phyloP scores from a whole-genome alignment of 768 basidiomycete genomes.

The Pholiota microspora region DNA sequence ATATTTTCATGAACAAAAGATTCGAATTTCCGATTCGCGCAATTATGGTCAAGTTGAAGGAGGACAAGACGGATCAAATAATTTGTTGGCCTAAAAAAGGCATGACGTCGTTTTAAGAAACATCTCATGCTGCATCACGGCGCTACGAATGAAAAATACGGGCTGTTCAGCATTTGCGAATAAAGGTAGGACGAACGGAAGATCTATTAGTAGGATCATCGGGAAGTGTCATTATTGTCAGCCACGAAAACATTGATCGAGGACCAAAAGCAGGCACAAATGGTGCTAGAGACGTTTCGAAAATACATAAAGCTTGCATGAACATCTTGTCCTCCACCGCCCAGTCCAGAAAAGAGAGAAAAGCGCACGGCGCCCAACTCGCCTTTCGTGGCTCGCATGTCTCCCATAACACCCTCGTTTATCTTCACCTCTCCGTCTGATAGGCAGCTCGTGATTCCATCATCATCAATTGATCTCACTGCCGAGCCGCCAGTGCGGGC shows the following conservation, averaged over 20 bases:
- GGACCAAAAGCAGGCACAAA: neutral
- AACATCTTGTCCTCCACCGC: neutral
- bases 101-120: neutral
- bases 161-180: neutral
- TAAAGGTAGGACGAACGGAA: neutral
- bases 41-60: neutral
- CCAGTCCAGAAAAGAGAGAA: neutral
- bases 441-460: neutral
- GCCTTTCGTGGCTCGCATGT: slow-evolving; percentile 6
- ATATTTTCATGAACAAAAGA: neutral
- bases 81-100: neutral
- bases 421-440: slow-evolving; percentile 7
- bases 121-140: neutral
- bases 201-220: neutral
- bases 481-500: neutral
- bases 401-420: slow-evolving; percentile 8
- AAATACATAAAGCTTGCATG: slow-evolving; percentile 1
- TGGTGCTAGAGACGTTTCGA: neutral
- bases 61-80: neutral
- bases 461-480: neutral
- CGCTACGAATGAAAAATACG: neutral
- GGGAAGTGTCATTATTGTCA: neutral
- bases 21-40: neutral
- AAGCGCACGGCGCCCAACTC: slow-evolving; percentile 13
- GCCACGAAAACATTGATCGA: neutral